Evolutionary conservation across 495 filamentous ascomycete species (phyloP).

Genomic region (Lentithecium fluviatile): DNA sequence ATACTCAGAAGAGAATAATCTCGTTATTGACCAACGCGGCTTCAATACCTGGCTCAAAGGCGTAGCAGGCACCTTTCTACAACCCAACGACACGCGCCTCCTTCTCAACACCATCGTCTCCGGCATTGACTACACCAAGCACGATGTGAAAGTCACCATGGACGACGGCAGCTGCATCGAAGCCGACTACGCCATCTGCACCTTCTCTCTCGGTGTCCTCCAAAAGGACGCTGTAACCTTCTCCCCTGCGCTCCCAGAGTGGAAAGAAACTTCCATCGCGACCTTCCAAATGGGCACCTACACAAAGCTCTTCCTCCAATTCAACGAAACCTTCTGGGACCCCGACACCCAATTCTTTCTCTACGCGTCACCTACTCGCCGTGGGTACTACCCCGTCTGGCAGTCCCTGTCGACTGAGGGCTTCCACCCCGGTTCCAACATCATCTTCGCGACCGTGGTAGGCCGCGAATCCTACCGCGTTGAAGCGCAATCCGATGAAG

Average conservation of each 20-base stretch:
- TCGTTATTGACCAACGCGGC: slow-evolving; percentile 65
- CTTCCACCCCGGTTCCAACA: slow-evolving; percentile 63
- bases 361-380: slow-evolving; percentile 60
- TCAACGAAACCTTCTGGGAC: slow-evolving; percentile 71
- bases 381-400: slow-evolving; percentile 71
- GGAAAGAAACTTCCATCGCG: slow-evolving; percentile 66
- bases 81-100: slow-evolving; percentile 56
- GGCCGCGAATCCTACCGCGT: slow-evolving; percentile 58
- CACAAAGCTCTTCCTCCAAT: slow-evolving; percentile 77
- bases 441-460: slow-evolving; percentile 71
- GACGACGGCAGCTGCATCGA: slow-evolving; percentile 58
- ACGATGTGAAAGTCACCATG: slow-evolving; percentile 58
- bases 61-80: slow-evolving; percentile 63
- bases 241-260: slow-evolving; percentile 58
- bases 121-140: slow-evolving; percentile 54
- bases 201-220: slow-evolving; percentile 67
- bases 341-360: slow-evolving; percentile 65
- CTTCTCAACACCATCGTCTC: slow-evolving; percentile 61
- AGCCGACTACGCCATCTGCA: slow-evolving; percentile 59
- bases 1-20: slow-evolving; percentile 60
- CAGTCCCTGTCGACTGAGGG: slow-evolving; percentile 61
- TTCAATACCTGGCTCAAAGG: slow-evolving; percentile 62
- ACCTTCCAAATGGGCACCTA: slow-evolving; percentile 73
- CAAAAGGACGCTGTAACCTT: slow-evolving; percentile 65
- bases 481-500: slow-evolving; percentile 62